Conservation (phyloP, 2,329 filamentous ascomycete genomes). For the Aureobasidium sp. region DNA sequence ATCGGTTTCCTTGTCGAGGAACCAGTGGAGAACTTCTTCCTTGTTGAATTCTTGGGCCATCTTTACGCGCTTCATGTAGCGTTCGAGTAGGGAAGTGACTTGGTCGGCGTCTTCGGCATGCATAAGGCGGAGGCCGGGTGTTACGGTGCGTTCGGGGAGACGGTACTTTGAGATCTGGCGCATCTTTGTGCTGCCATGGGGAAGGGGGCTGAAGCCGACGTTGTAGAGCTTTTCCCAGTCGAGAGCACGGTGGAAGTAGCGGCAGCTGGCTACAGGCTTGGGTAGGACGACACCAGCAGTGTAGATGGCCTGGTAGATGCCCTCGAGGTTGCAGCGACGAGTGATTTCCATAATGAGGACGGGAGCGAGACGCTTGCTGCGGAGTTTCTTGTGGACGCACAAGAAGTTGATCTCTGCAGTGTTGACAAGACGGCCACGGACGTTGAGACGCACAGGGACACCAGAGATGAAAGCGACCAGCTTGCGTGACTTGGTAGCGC, state of each 20-base stretch:
- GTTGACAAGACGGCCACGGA: constrained; percentile 66
- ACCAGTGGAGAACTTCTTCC: constrained; percentile 82
- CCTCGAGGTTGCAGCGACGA: constrained; percentile 75
- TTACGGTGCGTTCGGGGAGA: constrained; percentile 63
- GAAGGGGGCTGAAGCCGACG: constrained; percentile 85
- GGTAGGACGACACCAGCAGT: constrained; percentile 87
- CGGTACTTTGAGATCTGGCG: constrained; percentile 82
- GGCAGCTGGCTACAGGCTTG: constrained; percentile 82
- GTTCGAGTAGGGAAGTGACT: constrained; percentile 64
- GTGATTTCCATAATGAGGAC: constrained; percentile 98
- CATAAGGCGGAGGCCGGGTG: constrained; percentile 72
- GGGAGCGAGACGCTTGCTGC: constrained; percentile 82
- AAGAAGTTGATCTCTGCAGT: constrained; percentile 97
- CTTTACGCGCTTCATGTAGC: constrained; percentile 73
- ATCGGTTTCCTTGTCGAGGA: constrained; percentile 57
- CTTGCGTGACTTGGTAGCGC: constrained; percentile 71
- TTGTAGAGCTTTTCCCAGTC: constrained; percentile 97
- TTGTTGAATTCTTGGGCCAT: constrained; percentile 73
- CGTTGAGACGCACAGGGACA: constrained; percentile 73
- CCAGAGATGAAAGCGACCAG: constrained; percentile 95
- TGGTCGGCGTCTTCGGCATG: constrained; percentile 66
- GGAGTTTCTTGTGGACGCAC: constrained; percentile 95
- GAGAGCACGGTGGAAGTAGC: constrained; percentile 89
- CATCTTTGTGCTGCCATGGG: constrained; percentile 70
- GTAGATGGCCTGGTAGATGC: constrained; percentile 91